Evolutionary conservation across 2,329 filamentous ascomycete species (phyloP).

Genomic region (Celoporthe dispersa): DNA sequence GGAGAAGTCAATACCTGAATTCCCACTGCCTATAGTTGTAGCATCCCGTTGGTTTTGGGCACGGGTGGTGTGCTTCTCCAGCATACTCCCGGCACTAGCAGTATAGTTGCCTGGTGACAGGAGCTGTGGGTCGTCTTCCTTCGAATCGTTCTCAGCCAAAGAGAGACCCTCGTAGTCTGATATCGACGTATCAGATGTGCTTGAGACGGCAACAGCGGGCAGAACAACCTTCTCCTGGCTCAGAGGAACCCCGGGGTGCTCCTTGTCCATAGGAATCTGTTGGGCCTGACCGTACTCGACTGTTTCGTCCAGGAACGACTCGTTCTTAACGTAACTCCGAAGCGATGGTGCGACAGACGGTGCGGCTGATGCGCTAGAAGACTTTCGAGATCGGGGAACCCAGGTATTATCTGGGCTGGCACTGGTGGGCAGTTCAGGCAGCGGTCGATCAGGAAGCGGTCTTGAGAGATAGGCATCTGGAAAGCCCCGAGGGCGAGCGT

Average conservation of each 20-base stretch:
- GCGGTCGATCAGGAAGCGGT: conserved; percentile 38
- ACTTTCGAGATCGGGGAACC: conserved; percentile 23
- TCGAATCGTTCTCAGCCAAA: conserved; percentile 2
- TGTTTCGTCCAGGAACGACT: conserved; percentile 25
- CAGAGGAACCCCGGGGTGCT: conserved; percentile 8
- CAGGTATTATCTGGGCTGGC: conserved; percentile 16
- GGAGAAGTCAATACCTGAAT: conserved; percentile 19
- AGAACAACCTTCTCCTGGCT: neutral
- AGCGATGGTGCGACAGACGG: conserved; percentile 27
- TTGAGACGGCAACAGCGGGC: neutral
- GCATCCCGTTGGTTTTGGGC: neutral
- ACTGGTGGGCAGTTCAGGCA: conserved; percentile 20
- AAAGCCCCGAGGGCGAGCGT: conserved; percentile 30
- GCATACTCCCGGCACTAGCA: neutral
- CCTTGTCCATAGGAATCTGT: conserved; percentile 19
- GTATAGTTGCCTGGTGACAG: conserved; percentile 14
- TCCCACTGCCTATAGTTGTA: neutral
- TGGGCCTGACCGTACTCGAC: conserved; percentile 25
- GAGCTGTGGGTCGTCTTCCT: neutral
- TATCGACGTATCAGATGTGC: conserved; percentile 3
- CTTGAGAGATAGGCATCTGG: conserved; percentile 34
- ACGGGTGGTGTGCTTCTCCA: neutral
- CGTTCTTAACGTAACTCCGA: conserved; percentile 25
- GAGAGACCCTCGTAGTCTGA: conserved; percentile 21
- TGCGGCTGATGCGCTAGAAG: conserved; percentile 28